phyloP scores from a whole-genome alignment of 75 land plant species.

The Pinus tabuliformis region DNA sequence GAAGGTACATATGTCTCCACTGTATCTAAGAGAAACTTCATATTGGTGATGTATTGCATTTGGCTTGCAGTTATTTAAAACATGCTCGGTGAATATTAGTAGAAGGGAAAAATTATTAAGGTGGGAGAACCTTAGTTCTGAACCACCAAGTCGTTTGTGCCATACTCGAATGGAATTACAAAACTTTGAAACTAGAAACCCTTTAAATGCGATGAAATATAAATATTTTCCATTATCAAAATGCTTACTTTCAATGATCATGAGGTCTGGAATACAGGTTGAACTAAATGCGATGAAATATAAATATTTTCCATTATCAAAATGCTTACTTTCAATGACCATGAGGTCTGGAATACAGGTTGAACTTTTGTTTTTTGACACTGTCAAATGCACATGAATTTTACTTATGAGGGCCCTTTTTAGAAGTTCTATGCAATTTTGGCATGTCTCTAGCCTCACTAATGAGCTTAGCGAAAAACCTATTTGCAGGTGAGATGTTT shows the following conservation, averaged over 20 bases:
- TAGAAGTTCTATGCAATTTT: background rate
- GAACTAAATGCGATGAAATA: background rate
- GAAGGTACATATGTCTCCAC: background rate
- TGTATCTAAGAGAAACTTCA: conserved; percentile 1
- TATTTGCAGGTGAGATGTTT: no score
- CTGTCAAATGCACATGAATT: background rate
- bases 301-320: background rate
- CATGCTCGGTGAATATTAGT: background rate
- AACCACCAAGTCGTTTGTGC: background rate
- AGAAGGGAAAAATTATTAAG: background rate
- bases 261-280: no score
- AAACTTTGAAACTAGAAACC: background rate
- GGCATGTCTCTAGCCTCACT: background rate
- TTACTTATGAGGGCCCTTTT: background rate
- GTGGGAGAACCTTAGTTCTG: background rate
- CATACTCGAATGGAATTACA: background rate
- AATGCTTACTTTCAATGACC: background rate
- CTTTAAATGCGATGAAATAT: no score
- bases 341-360: background rate
- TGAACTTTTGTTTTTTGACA: conserved; percentile 1
- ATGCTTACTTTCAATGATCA: no score
- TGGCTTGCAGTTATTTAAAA: background rate
- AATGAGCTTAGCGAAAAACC: background rate
- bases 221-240: no score
- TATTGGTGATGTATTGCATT: no score